Percentiles rank a stretch among this genome's conserved stretches.
Evolutionary conservation across 1,284 basidiomycete species (phyloP).

Genomic region (Ganoderma lucidum): DNA sequence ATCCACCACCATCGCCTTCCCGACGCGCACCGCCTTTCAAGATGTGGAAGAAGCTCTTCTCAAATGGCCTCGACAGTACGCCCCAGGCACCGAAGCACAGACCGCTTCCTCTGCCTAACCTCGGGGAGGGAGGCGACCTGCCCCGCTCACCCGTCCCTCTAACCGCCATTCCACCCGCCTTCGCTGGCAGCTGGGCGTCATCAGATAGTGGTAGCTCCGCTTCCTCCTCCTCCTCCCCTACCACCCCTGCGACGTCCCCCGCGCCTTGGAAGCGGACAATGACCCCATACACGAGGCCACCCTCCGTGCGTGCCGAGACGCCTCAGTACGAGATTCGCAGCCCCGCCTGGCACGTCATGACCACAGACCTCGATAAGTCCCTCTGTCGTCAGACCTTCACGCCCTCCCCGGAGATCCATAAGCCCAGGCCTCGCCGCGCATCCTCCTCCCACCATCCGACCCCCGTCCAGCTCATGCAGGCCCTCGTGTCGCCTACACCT

Average conservation of each 20-base stretch:
- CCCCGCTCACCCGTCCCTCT: constrained; percentile 9
- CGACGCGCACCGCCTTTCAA: constrained; percentile 24
- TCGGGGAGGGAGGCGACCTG: constrained; percentile 32
- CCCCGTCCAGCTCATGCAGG: constrained; percentile 27
- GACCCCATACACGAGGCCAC: constrained; percentile 14
- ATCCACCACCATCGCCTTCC: constrained; percentile 22
- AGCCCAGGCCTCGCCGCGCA: constrained; percentile 25
- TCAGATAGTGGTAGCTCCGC: constrained; percentile 36
- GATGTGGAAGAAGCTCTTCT: constrained; percentile 38
- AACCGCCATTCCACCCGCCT: constrained; percentile 3
- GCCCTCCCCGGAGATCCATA: constrained; percentile 24
- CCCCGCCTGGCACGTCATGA: constrained; percentile 17
- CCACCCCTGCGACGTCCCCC: constrained; percentile 24
- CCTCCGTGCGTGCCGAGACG: constrained; percentile 16
- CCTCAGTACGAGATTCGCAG: constrained; percentile 19
- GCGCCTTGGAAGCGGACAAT: constrained; percentile 12
- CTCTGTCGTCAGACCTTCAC: constrained; percentile 23
- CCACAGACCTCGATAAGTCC: constrained; percentile 22
- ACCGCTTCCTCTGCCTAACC: constrained; percentile 41
- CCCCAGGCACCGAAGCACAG: constrained; percentile 42
- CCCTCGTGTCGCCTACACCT: constrained; percentile 21
- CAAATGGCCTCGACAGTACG: constrained; percentile 37
- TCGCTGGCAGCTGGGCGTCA: constrained; percentile 30
- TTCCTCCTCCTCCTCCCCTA: constrained; percentile 29
- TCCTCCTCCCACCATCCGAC: constrained; percentile 20